Evolutionary conservation across 371 early-diverging fungal genomes (phyloP).

Genomic region (Basidiobolus meristosporus): DNA sequence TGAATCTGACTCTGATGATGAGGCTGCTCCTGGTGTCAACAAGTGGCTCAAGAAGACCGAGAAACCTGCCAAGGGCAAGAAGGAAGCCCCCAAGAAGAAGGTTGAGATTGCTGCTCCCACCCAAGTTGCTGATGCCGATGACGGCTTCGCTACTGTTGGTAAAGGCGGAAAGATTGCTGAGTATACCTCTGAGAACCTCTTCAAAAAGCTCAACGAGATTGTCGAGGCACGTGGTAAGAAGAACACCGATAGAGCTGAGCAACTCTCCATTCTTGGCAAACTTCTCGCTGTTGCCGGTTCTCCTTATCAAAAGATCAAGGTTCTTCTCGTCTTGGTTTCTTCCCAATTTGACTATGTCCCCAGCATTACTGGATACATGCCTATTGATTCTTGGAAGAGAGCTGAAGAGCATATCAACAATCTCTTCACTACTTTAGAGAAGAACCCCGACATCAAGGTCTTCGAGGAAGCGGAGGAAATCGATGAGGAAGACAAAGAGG

Average conservation of each 20-base stretch:
- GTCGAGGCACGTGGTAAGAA: conserved; percentile 82
- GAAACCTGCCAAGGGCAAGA: conserved; percentile 13
- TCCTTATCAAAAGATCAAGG: conserved; percentile 66
- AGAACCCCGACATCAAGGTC: conserved; percentile 29
- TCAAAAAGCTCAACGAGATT: conserved; percentile 61
- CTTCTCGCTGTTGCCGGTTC: conserved; percentile 45
- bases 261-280: conserved; percentile 41
- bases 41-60: conserved; percentile 13
- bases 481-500: conserved; percentile 48
- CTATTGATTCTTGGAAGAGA: conserved; percentile 59
- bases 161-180: conserved; percentile 56
- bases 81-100: conserved; percentile 26
- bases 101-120: conserved; percentile 8
- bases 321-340: conserved; percentile 74
- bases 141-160: conserved; percentile 74
- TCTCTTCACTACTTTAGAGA: conserved; percentile 56
- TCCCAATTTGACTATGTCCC: conserved; percentile 74
- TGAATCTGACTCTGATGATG: conserved; percentile 9
- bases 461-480: conserved; percentile 41
- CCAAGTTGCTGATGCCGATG: conserved; percentile 16
- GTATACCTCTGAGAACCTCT: conserved; percentile 50
- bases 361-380: conserved; percentile 45
- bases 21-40: conserved; percentile 1
- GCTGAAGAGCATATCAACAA: conserved; percentile 47
- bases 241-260: conserved; percentile 74